Base-by-base conservation (phyloP, 2,329 filamentous ascomycete genomes). In the Ceratocystis eucalypticola region DNA sequence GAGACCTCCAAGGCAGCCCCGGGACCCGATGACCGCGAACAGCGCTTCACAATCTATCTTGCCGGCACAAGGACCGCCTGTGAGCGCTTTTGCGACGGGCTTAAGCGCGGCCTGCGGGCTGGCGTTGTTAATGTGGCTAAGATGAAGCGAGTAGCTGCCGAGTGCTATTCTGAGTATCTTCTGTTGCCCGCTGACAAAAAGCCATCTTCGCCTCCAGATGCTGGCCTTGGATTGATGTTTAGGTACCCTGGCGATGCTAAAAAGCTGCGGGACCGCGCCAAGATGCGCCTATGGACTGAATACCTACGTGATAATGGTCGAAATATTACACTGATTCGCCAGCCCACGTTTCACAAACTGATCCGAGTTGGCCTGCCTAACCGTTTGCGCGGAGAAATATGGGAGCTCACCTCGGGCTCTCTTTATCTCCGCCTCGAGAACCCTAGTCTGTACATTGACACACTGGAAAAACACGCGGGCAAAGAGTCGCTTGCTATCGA, bases 241-340 rank as follows among this genome's bases (percentile, higher is more conserved):
- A 86, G 88, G 72, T 99, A 99, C 73, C 94, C 94, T 1, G 94
- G 94, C 66, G 95, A 99, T 77, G 84, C 92, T 46, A 89, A 92
- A 73, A 97, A 97, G 77, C 81, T 97, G 68, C 84, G 94, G 71
- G 94, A 99, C 75, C 84, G 91, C 67, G 96, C 93, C 73, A 99
- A 99, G 79, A 97, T 99, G 88, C 84, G 94, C 59, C 78, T 99
- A 50, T 99, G 94, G 94, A 91, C 89, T 67, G 94, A 99, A 76
- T 99, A 99, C 75, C 80, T 99, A 68, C 84, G 90, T 74, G 94
- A 97, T 74, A 97, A 97, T 73, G 94, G 94, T 63, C 86, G 94
- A 67, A 97, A 96, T 76, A 84, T 88, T 65, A 97, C 92, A 0
- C 78, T 99, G 64, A 88, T 99, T 68, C 88, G 94, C 67, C 94